Evolutionary conservation across 164 flowering plant genomes (phyloP), one percentile per base, ranked within the genome.

Genomic region (Pachysandra terminalis): DNA sequence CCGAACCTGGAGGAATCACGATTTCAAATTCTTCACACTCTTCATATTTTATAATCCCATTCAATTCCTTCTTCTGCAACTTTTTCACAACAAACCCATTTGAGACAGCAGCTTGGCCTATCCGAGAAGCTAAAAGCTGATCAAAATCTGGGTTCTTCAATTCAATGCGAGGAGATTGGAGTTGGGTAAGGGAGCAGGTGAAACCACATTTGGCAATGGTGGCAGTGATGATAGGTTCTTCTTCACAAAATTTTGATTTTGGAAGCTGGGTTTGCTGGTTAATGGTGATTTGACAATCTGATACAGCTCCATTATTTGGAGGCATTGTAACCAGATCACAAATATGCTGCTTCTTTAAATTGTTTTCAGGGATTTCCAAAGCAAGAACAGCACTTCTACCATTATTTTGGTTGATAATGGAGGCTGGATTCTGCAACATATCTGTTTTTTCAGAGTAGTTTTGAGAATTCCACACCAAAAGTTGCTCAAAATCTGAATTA

Each of bases 1-100:
- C 88, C 5, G 96, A 83, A 24, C 93, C 91, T 4, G 87, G 80
- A 71, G 90, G 89, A 74, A 90, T 75, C 69, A 26, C 71, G 24
- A 87, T 68, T 66, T 84, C 80, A 66, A 79, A 93, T 73, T 93
- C 96, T 52, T 81, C 81, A 28, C 53, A 41, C 67, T 81, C 86
- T 75, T 86, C 81, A 19, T 68, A 19, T 45, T 76, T 81, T 21
- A 13, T 5, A 14, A 59, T 65, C 15, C 71, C 73, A 19, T 58
- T 40, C 56, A 63, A 14, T 51, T 55, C 69, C 70, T 64, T 74
- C 59, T 28, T 83, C 59, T 71, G 82, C 68, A 79, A 24, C 72
- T 72, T 89, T 67, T 82, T 85, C 60, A 90, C 95, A 26, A 73
- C 63, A 71, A 93, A 90, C 24, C 95, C 96, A 71, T 74, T 78